Conservation (phyloP, 164 flowering plant genomes). For the Dillenia suffruticosa region DNA sequence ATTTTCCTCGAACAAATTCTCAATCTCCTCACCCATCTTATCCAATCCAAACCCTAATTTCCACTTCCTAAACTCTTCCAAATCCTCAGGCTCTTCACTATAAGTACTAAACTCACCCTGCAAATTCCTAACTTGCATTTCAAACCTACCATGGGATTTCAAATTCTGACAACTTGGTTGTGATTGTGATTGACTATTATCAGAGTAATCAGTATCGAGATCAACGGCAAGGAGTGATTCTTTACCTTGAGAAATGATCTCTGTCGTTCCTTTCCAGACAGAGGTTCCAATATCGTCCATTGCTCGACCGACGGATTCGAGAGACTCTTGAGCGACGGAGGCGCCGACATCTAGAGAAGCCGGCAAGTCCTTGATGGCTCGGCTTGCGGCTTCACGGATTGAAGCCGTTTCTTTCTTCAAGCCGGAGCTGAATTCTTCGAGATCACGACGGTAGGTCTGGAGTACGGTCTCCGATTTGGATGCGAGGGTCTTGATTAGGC, state of each 20-base stretch:
- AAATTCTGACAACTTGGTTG: slow-evolving; percentile 7
- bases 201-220: slow-evolving; percentile 21
- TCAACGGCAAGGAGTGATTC: slow-evolving; percentile 35
- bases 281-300: slow-evolving; percentile 63
- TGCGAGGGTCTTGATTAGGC: slow-evolving; percentile 53
- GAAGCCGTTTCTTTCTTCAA: slow-evolving; percentile 60
- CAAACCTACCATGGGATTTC: slow-evolving; percentile 54
- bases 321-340: slow-evolving; percentile 66
- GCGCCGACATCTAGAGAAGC: slow-evolving; percentile 64
- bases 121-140: slow-evolving; percentile 39
- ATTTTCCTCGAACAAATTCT: slow-evolving; percentile 39
- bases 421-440: slow-evolving; percentile 70
- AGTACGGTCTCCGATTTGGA: slow-evolving; percentile 67
- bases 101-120: slow-evolving; percentile 53
- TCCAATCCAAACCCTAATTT: slow-evolving; percentile 53
- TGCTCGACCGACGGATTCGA: slow-evolving; percentile 77
- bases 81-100: slow-evolving; percentile 58
- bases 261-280: slow-evolving; percentile 62
- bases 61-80: slow-evolving; percentile 55
- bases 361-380: slow-evolving; percentile 69
- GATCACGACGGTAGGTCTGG: slow-evolving; percentile 62
- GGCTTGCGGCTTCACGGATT: slow-evolving; percentile 51
- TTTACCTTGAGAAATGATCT: slow-evolving; percentile 57
- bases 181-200: neutral
- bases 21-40: slow-evolving; percentile 54